Base-by-base conservation (phyloP, 176 grass and related monocot genomes). In the Musa acuminata region DNA sequence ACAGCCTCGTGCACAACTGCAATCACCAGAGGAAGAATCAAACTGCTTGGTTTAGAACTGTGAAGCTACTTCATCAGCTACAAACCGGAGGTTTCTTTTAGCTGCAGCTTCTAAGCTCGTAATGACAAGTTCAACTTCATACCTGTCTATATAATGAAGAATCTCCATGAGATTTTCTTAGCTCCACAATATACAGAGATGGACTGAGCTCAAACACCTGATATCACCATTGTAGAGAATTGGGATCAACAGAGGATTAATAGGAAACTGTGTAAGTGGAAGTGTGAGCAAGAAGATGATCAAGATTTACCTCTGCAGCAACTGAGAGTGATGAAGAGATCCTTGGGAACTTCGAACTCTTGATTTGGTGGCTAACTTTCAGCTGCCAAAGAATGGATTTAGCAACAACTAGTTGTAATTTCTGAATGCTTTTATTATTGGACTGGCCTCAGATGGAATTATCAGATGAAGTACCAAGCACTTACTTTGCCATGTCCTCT, bases 201-300 rank as follows among this genome's bases (percentile, higher is more conserved):
- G 86, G 75, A 73, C 80, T 84, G 68, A 98, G 86, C 80, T 87
- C 90, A 89, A 91, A 98, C 13, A 93, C 85, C 93, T 96, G 84
- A 19, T 23, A 54, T 17, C 70, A 80, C 53, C 51, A 29, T 35
- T 43, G 9, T 13, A 17, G 20, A 14, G 29, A 35, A 35, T 35
- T 35, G 0, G 29, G 29, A 35, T 35, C 29, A 4, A 35, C 29
- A 35, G 29, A 0, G 3, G 29, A 35, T 3, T 35, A 35, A 35
- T 35, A 35, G 29, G 29, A 35, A 2, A 35, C 29, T 3, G 29
- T 4, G 3, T 35, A 2, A 3, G 29, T 3, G 29, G 29, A 3
- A 35, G 29, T 35, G 29, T 35, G 3, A 35, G 29, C 29, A 35
- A 4, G 51, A 67, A 67, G 0, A 8, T 20, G 0, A 11, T 19